Evolutionary conservation across 2,329 filamentous ascomycete genomes (phyloP).

Genomic region (Lithohypha guttulata): DNA sequence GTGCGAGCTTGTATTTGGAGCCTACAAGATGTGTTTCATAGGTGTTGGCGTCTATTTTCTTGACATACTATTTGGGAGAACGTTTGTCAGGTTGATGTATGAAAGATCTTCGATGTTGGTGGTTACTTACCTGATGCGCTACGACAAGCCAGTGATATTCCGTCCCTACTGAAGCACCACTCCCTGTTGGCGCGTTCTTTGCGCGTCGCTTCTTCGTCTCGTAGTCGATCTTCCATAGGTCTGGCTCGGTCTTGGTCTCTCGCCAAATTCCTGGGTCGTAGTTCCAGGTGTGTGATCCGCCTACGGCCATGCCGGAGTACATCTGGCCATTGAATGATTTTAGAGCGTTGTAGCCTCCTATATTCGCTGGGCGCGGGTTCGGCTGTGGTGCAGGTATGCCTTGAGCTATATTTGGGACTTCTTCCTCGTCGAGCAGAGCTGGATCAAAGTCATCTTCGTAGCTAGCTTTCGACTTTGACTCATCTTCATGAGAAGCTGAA

Average conservation of each 20-base stretch:
- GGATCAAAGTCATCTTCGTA: no score
- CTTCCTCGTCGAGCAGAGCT: conserved; percentile 32
- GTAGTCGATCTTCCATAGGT: conserved; percentile 28
- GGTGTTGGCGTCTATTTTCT: conserved; percentile 28
- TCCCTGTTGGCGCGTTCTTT: conserved; percentile 26
- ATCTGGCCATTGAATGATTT: conserved; percentile 27
- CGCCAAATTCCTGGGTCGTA: conserved; percentile 29
- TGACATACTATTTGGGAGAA: conserved; percentile 23
- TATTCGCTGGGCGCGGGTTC: conserved; percentile 46
- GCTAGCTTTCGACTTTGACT: no score
- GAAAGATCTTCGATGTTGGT: no score
- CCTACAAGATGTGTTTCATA: conserved; percentile 28
- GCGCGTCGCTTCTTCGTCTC: conserved; percentile 25
- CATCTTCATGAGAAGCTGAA: no score
- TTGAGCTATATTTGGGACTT: conserved; percentile 44
- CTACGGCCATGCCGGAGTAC: conserved; percentile 30
- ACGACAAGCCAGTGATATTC: conserved; percentile 29
- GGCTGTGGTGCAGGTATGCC: conserved; percentile 55
- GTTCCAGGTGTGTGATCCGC: conserved; percentile 29
- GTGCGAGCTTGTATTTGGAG: conserved; percentile 29
- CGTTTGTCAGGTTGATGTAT: not conserved
- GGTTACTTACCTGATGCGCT: conserved; percentile 27
- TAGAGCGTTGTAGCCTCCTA: conserved; percentile 25
- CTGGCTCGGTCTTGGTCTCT: conserved; percentile 28
- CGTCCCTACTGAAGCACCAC: conserved; percentile 27